Evolutionary conservation across 768 basidiomycete species (phyloP), one percentile per base, ranked within the genome.

Genomic region (Cubamyces sp.): DNA sequence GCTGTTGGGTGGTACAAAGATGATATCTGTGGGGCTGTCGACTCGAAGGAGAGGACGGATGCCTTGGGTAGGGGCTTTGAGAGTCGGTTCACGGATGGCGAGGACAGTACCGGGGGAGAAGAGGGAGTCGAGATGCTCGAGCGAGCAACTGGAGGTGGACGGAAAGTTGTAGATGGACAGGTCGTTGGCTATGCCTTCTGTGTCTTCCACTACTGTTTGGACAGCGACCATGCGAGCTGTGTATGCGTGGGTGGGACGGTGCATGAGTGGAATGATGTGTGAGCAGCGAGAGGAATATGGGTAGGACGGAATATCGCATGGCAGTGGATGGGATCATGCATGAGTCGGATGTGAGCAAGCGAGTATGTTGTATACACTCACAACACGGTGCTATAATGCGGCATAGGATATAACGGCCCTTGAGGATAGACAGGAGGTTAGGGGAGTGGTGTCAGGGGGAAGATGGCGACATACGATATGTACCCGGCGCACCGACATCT

Each of bases 31-130:
- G 1, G 75, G 74, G 15, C 71, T 72, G 43, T 76, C 73, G 30
- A 76, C 66, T 7, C 73, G 70, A 25, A 77, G 40, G 19, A 71
- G 56, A 1, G 50, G 47, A 15, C 42, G 23, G 21, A 5, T 11
- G 16, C 64, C 68, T 9, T 46, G 5, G 11, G 61, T 46, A 6
- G 68, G 48, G 11, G 61, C 49, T 51, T 73, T 73, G 56, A 68
- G 62, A 0, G 60, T 62, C 0, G 77, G 77, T 57, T 78, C 77
- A 26, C 73, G 71, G 37, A 78, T 66, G 25, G 68, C 69, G 19
- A 76, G 34, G 19, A 70, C 48, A 5, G 65, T 65, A 1, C 75
- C 75, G 34, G 72, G 46, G 0, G 73, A 67, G 56, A 75, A 71
- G 7, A 75, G 37, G 1, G 63, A 62, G 25, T 76, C 71, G 49